Evolutionary conservation across 805 yeast species (phyloP).

Genomic region (Tetrapisispora pingtungensis): DNA sequence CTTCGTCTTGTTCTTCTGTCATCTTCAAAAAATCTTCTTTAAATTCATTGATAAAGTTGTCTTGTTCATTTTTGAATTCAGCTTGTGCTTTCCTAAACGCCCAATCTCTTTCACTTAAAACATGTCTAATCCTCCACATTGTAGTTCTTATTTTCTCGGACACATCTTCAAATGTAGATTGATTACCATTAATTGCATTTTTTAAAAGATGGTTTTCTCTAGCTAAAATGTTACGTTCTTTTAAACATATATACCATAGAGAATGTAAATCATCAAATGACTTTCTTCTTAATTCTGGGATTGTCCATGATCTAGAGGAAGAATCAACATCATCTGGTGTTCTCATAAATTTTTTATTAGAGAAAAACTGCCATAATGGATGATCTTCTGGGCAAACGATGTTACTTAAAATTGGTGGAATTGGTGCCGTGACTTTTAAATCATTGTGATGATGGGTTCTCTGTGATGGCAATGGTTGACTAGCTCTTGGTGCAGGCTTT

Average conservation of each 20-base stretch:
- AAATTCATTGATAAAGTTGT: constrained; percentile 38
- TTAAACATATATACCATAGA: constrained; percentile 80
- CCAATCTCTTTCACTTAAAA: constrained; percentile 73
- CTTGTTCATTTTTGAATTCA: constrained; percentile 34
- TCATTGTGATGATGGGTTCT: constrained; percentile 20
- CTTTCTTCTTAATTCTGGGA: constrained; percentile 83
- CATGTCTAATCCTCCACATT: constrained; percentile 78
- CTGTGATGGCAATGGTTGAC: constrained; percentile 21
- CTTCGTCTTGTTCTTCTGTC: constrained; percentile 44
- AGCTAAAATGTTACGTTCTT: constrained; percentile 68
- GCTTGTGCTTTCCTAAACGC: constrained; percentile 52
- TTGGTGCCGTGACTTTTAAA: constrained; percentile 63
- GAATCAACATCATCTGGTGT: constrained; percentile 41
- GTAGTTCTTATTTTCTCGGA: constrained; percentile 43
- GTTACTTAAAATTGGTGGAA: constrained; percentile 70
- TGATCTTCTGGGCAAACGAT: constrained; percentile 71
- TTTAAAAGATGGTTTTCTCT: constrained; percentile 61
- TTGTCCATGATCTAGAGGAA: constrained; percentile 71
- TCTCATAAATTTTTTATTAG: constrained; percentile 53
- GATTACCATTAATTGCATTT: constrained; percentile 28
- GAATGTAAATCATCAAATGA: constrained; percentile 85
- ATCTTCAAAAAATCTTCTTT: constrained; percentile 42
- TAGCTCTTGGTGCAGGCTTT: constrained; percentile 17
- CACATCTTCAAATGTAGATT: constrained; percentile 28
- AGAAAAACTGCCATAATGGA: constrained; percentile 91